A percentile compares a stretch with the other conserved stretches of the same genome.
Conservation (phyloP, 108 stramenopile genomes). For the Nitzschia sp. region DNA sequence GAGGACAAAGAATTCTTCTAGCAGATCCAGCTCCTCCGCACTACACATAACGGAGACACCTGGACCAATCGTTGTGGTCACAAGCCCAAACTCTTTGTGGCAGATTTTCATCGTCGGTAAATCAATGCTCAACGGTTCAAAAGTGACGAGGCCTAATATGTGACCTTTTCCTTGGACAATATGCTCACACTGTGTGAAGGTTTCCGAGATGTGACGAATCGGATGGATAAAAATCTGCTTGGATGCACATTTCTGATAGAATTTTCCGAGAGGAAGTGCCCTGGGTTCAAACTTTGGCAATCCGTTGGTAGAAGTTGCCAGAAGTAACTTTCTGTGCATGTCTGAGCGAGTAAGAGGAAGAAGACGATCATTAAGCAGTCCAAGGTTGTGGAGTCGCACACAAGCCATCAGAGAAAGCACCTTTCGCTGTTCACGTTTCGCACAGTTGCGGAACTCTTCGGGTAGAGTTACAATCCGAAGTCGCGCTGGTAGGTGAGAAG, state of each 20-base stretch:
- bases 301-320: background rate
- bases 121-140: conserved; percentile 12
- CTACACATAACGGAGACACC: conserved; percentile 3
- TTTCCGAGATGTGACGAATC: conserved; percentile 15
- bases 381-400: conserved; percentile 52
- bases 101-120: conserved; percentile 13
- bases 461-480: conserved; percentile 45
- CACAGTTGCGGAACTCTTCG: background rate
- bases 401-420: conserved; percentile 59
- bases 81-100: conserved; percentile 46
- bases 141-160: conserved; percentile 30
- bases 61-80: conserved; percentile 25
- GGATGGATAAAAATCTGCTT: conserved; percentile 32
- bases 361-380: conserved; percentile 51
- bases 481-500: conserved; percentile 42
- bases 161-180: conserved; percentile 19
- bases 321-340: conserved; percentile 15
- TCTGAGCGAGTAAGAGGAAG: conserved; percentile 47
- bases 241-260: background rate
- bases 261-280: background rate
- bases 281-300: background rate
- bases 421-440: conserved; percentile 40
- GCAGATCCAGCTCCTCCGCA: conserved; percentile 10
- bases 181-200: conserved; percentile 15
- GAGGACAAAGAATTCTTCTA: conserved; percentile 32